A percentile compares a stretch with the other conserved stretches of the same genome.
These are phyloP conservation scores for Cordyceps farinosa DNA, from an alignment of 2,329 filamentous ascomycete genomes.

Conservation along the genomic window DNA sequence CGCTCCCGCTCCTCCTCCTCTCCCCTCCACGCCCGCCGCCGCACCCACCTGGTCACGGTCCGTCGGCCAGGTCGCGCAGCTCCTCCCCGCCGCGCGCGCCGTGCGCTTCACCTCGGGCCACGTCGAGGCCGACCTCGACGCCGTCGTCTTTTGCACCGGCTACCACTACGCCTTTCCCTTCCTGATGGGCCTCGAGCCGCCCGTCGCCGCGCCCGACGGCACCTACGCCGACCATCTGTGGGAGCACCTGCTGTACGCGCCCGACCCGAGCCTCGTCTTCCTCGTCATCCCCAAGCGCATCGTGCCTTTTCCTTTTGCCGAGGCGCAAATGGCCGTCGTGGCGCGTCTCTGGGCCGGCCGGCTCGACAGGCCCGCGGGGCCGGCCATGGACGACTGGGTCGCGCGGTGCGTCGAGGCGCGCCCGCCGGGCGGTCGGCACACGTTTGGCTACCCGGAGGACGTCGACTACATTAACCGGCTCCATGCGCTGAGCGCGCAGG, in stretches of 20 bases:
- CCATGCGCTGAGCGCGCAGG: slow-evolving; percentile 44
- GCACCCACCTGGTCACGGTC: slow-evolving; percentile 31
- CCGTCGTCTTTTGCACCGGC: slow-evolving; percentile 78
- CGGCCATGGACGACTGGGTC: slow-evolving; percentile 63
- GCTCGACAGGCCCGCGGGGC: slow-evolving; percentile 49
- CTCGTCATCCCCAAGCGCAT: slow-evolving; percentile 63
- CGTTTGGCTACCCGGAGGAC: slow-evolving; percentile 49
- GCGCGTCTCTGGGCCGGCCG: slow-evolving; percentile 64
- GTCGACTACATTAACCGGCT: slow-evolving; percentile 58
- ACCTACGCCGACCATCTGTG: slow-evolving; percentile 65
- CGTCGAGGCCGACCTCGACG: slow-evolving; percentile 63
- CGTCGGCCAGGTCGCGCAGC: slow-evolving; percentile 46
- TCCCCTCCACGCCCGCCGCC: too few relatives aligned
- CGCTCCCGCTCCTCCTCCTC: too few relatives aligned
- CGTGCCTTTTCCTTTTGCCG: slow-evolving; percentile 68
- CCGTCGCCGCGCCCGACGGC: slow-evolving; percentile 57
- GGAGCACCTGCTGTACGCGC: slow-evolving; percentile 65
- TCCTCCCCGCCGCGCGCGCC: slow-evolving; percentile 40
- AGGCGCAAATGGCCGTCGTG: slow-evolving; percentile 65
- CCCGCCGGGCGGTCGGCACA: slow-evolving; percentile 37
- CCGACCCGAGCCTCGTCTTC: slow-evolving; percentile 63
- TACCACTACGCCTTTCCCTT: slow-evolving; percentile 84
- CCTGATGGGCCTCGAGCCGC: slow-evolving; percentile 40
- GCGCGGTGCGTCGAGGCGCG: slow-evolving; percentile 42
- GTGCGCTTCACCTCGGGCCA: slow-evolving; percentile 61